phyloP scores from a whole-genome alignment of 2,329 filamentous ascomycete species.

The Exophiala xenobiotica region DNA sequence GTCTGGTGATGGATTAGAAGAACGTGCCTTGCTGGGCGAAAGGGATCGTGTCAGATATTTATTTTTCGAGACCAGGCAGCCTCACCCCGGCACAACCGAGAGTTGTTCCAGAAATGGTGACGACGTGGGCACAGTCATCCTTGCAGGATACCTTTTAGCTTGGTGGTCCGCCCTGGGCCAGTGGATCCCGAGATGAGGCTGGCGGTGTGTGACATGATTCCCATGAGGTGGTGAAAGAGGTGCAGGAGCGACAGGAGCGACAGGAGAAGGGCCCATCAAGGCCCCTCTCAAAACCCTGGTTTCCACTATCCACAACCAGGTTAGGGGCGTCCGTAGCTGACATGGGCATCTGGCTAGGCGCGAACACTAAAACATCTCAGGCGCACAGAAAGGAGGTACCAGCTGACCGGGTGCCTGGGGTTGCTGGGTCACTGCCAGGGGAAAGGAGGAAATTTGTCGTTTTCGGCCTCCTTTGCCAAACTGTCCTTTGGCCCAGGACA shows the following conservation, averaged over 20 bases:
- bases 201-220: constrained; percentile 16
- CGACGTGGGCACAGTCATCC: constrained; percentile 25
- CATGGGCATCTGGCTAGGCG: constrained; percentile 11
- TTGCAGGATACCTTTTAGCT: constrained; percentile 14
- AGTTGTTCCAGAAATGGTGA: constrained; percentile 29
- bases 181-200: constrained; percentile 20
- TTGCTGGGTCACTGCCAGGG: constrained; percentile 5
- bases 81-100: constrained; percentile 18
- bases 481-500: too few relatives aligned
- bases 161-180: constrained; percentile 6
- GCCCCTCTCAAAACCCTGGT: constrained; percentile 13
- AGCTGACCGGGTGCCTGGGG: constrained; percentile 28
- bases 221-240: constrained; percentile 1
- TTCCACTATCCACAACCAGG: constrained; percentile 17
- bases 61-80: constrained; percentile 21
- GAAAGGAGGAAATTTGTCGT: constrained; percentile 14
- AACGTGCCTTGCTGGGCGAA: not conserved
- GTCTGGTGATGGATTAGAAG: not conserved
- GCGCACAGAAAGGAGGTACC: constrained; percentile 18
- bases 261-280: constrained; percentile 11
- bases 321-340: constrained; percentile 1
- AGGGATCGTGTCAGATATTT: constrained; percentile 22
- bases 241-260: constrained; percentile 6
- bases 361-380: constrained; percentile 14
- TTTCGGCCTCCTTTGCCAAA: too few relatives aligned